Evolutionary conservation across 805 yeast species (phyloP), one percentile per base, ranked within the genome.

Genomic region (Candida michaelii): DNA sequence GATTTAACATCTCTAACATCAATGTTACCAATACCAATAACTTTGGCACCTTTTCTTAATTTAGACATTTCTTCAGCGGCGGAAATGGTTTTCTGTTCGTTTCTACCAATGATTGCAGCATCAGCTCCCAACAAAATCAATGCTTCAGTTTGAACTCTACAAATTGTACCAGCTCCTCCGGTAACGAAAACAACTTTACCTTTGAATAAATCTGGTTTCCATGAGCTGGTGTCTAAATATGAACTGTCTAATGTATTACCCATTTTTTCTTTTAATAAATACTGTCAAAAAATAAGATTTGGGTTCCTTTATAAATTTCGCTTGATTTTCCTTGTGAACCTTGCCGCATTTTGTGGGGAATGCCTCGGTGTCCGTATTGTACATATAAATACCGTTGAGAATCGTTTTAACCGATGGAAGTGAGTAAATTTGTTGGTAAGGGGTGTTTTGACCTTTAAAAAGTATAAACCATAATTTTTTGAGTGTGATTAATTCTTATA

Each of bases 161-260:
- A 90, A 42, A 91, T 90, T n/a, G 96, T 81, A 10, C 97, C 97
- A 2, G 97, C 93, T 11, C 97, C 97, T 5, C 98, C 98, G 1
- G 98, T 91, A 40, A 89, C 87, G 51, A 90, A 85, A 4, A 81
- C 93, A 2, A 88, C 96, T 60, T 89, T 89, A 11, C 85, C 95
- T 44, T 80, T 73, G 69, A 89, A 89, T 30, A 89, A 54, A 50
- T 77, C 85, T 1, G 82, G 79, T 49, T 82, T 82, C 71, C 71
- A 70, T 27, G 53, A 34, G 25, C 66, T 48, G 35, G 42, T 51
- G 5, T 55, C 47, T 12, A 69, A 50, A 40, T 49, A 69, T 6
- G 66, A 54, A 49, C 51, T 53, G 47, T 64, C 66, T 53, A 66
- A 66, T 11, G 40, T 41, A 25, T 25, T 25, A 11, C 29, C 29